A percentile compares a stretch with the other conserved stretches of the same genome.
These are phyloP conservation scores for Neurospora sublineolata DNA, from an alignment of 495 filamentous ascomycete genomes.

Conservation along the genomic window DNA sequence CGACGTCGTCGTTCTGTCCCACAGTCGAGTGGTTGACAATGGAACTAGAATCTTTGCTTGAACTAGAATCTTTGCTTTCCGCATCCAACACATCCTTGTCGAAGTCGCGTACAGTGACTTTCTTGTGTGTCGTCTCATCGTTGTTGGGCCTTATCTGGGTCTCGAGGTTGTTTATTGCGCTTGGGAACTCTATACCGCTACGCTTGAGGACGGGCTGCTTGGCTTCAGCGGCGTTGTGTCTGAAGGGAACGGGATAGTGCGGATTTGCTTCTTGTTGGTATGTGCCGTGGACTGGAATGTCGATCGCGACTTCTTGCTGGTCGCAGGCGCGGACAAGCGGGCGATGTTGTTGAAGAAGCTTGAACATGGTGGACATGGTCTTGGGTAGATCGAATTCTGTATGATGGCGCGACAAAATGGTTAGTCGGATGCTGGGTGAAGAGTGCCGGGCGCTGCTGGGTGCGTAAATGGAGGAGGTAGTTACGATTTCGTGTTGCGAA, in stretches of 20 bases:
- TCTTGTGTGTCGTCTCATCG: too few species aligned
- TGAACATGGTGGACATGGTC: background rate
- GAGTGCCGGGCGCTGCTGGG: background rate
- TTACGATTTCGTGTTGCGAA: background rate
- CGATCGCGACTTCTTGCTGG: background rate
- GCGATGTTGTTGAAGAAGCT: background rate
- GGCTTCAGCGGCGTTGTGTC: too few species aligned
- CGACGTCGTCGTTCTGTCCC: background rate
- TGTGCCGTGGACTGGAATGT: accelerated
- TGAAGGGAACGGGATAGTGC: background rate
- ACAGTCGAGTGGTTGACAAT: background rate
- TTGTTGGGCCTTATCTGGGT: too few species aligned
- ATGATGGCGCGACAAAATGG: background rate
- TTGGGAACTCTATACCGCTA: too few species aligned
- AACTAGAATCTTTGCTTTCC: background rate
- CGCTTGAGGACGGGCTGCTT: too few species aligned
- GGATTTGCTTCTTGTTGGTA: background rate
- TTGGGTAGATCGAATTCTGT: background rate
- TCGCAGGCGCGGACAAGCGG: background rate
- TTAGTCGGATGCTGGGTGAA: background rate
- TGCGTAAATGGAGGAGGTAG: background rate
- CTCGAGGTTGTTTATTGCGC: background rate
- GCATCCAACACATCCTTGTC: background rate
- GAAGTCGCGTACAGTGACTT: background rate
- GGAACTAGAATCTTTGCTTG: background rate